Evolutionary conservation across 2,329 filamentous ascomycete species (phyloP), one percentile per base, ranked within the genome.

Genomic region (Ciborinia camelliae): DNA sequence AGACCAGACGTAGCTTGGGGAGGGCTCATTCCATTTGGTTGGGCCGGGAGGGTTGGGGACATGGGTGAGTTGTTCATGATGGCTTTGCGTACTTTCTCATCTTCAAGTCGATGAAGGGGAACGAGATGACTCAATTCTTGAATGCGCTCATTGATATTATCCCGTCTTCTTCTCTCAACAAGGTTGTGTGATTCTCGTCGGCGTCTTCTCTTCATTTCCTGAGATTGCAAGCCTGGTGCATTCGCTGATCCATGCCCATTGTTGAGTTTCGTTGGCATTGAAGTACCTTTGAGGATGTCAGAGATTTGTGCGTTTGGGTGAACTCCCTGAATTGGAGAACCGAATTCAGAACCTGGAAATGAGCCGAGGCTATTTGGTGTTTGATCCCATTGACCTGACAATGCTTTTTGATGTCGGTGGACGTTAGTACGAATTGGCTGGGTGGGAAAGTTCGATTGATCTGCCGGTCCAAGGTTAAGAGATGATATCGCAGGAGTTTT

Each of bases 61-160:
- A 98, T 80, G 0, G 94, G 91, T 1, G 91, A 94, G 67, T 94
- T 96, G 74, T 93, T 98, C 73, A 94, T 87, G 62, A 98, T 89
- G 74, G 97, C 89, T 79, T 98, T 98, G 71, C 93, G 89, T 55
- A 98, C 90, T 79, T 97, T 97, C 78, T 99, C 95, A 74, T 98
- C 95, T 73, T 99, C 95, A 2, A 99, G 83, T 67, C 95, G 88
- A 77, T 99, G 95, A 67, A 89, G 84, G 30, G 95, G 95, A 2
- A 99, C 94, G 23, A 99, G 85, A 72, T 92, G 91, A 74, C 94
- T 97, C 9, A 99, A 84, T 74, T 99, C 95, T 74, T 98, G 94
- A 68, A 99, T 99, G 51, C 95, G 88, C 78, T 99, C 95, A 72
- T 99, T 99, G 81, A 99, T 99, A 75, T 98, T 98, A 79, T 98